Conservation (phyloP, 208 protist species). For the Strigomonas culicis region DNA sequence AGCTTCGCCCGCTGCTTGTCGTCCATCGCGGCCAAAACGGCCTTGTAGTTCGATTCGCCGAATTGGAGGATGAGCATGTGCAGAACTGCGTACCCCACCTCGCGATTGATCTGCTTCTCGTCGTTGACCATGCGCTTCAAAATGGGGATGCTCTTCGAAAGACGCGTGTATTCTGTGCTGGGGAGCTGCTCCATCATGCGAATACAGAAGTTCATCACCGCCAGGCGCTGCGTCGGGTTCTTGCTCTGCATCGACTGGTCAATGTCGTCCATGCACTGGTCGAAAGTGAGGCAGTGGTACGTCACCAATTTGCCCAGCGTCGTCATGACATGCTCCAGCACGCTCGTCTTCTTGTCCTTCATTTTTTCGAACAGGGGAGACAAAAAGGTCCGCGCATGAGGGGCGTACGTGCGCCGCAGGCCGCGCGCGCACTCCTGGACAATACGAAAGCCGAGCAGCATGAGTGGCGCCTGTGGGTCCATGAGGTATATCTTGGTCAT, state of each 20-base stretch:
- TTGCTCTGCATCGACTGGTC: conserved; percentile 68
- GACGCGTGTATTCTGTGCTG: conserved; percentile 33
- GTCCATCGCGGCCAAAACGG: conserved; percentile 56
- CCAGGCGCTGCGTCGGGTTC: conserved; percentile 72
- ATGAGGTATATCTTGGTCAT: conserved; percentile 68
- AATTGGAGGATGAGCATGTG: conserved; percentile 43
- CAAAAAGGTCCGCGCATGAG: conserved; percentile 47
- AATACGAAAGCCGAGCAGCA: conserved; percentile 83
- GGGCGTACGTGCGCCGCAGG: conserved; percentile 46
- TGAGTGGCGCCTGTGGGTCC: conserved; percentile 82
- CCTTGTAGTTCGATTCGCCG: conserved; percentile 46
- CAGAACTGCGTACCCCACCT: conserved; percentile 59
- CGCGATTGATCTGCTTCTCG: conserved; percentile 74
- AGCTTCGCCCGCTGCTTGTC: conserved; percentile 71
- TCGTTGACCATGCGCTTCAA: conserved; percentile 76
- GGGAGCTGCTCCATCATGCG: conserved; percentile 50
- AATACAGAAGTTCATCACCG: conserved; percentile 56
- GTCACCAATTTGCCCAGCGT: conserved; percentile 70
- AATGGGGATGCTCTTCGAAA: conserved; percentile 36
- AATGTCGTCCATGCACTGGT: conserved; percentile 84
- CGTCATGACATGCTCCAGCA: conserved; percentile 70
- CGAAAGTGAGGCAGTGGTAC: conserved; percentile 76
- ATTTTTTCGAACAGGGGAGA: conserved; percentile 80
- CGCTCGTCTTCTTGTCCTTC: conserved; percentile 89
- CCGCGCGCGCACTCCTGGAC: conserved; percentile 76